phyloP scores from a whole-genome alignment of 1,284 basidiomycete species.

The Cutaneotrichosporon mucoides region DNA sequence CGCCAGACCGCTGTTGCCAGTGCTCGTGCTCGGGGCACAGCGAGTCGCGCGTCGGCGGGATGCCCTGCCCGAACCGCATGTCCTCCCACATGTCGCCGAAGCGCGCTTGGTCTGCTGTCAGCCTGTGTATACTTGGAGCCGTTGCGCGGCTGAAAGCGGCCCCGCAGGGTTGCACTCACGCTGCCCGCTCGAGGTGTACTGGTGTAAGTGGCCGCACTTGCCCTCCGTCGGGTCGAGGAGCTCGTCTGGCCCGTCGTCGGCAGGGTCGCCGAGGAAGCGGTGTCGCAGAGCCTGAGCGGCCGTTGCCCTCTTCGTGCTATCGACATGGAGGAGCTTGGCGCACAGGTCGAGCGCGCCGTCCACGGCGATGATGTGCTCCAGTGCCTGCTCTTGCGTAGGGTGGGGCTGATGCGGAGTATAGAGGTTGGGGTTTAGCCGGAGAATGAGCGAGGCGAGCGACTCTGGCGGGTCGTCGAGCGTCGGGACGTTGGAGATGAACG shows the following conservation, averaged over 20 bases:
- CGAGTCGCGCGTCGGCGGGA: constrained; percentile 23
- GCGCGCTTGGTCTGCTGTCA: constrained; percentile 29
- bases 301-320: constrained; percentile 69
- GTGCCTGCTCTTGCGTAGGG: constrained; percentile 38
- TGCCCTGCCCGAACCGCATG: constrained; percentile 42
- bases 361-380: constrained; percentile 56
- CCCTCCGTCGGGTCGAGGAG: constrained; percentile 27
- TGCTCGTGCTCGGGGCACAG: constrained; percentile 47
- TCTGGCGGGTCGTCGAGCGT: constrained; percentile 63
- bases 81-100: constrained; percentile 32
- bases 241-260: constrained; percentile 25
- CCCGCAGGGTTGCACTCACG: constrained; percentile 29
- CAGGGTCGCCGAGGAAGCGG: constrained; percentile 58
- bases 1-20: constrained; percentile 35
- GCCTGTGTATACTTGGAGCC: not conserved
- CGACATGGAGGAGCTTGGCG: constrained; percentile 65
- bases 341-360: constrained; percentile 69
- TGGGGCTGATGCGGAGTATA: constrained; percentile 54
- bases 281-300: constrained; percentile 72
- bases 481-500: constrained; percentile 79
- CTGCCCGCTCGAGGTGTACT: constrained; percentile 21
- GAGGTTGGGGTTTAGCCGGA: constrained; percentile 69
- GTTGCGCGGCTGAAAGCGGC: no score
- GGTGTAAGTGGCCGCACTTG: constrained; percentile 41
- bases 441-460: constrained; percentile 67